Percentiles rank a stretch among this genome's conserved stretches.
Conservation (phyloP, 2,329 filamentous ascomycete genomes). For the Curvularia verruculosa region DNA sequence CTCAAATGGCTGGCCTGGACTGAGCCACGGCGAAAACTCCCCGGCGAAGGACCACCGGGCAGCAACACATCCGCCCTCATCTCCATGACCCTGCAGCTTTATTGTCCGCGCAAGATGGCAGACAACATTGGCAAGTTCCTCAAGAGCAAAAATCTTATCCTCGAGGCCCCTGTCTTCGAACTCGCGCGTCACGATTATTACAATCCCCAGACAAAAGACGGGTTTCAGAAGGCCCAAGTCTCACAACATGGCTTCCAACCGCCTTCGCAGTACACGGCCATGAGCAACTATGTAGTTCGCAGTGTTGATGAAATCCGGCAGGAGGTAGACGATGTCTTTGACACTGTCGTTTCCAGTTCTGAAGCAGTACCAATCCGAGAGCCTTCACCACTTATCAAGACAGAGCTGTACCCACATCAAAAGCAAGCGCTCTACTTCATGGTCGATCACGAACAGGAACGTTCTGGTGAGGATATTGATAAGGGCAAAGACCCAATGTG, state of each 20-base stretch:
- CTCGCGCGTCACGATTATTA: slow-evolving; percentile 71
- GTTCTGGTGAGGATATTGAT: slow-evolving; percentile 65
- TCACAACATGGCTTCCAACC: slow-evolving; percentile 23
- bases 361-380: slow-evolving; percentile 79
- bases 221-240: slow-evolving; percentile 23
- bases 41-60: slow-evolving; percentile 59
- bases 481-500: slow-evolving; percentile 76
- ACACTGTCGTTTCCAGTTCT: slow-evolving; percentile 72
- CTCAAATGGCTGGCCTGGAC: slow-evolving; percentile 77
- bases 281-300: slow-evolving; percentile 27
- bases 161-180: slow-evolving; percentile 66
- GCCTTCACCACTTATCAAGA: slow-evolving; percentile 67
- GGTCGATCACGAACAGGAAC: slow-evolving; percentile 73
- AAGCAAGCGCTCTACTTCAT: slow-evolving; percentile 91
- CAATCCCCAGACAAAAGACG: slow-evolving; percentile 69
- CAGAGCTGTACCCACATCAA: slow-evolving; percentile 78
- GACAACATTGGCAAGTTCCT: slow-evolving; percentile 71
- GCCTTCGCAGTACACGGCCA: slow-evolving; percentile 10
- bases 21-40: slow-evolving; percentile 66
- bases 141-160: slow-evolving; percentile 67
- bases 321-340: slow-evolving; percentile 86
- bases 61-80: slow-evolving; percentile 32
- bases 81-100: slow-evolving; percentile 75
- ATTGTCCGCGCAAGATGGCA: slow-evolving; percentile 72
- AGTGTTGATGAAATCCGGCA: slow-evolving; percentile 80